Evolutionary conservation across 345 rosid species (phyloP), one percentile per base, ranked within the genome.

Genomic region (Turnera subulata): DNA sequence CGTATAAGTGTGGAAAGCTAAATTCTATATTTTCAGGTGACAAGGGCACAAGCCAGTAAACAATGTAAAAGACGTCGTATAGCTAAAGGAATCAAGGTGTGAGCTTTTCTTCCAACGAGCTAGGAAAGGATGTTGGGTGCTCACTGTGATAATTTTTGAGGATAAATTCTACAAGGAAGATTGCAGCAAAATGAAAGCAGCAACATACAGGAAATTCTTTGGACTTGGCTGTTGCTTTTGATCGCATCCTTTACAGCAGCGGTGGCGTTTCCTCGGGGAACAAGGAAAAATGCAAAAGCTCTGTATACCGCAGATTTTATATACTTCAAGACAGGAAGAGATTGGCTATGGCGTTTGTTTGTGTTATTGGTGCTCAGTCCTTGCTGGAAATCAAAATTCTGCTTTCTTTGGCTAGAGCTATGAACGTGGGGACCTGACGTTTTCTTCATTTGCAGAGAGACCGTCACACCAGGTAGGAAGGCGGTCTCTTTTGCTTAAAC

Each of bases 171-270:
- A 2, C 18, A 15, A 22, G 8, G 33, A 11, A 50, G 29, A 45
- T 42, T 6, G 32, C n/a, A 59, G 53, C 46, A 16, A 59, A 58
- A 53, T 49, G 46, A 43, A 52, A 33, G 21, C 1, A 26, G 18
- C 17, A 58, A 76, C 89, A 84, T 78, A 89, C 98, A 83, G 55
- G 89, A 72, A 49, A 67, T 44, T 25, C 60, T 66, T 61, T 64
- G 46, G 65, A 63, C 71, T 35, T n/a, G 65, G 17, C 53, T 58
- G 60, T 56, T 45, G 32, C 12, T 69, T 10, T 42, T 53, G 58
- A 35, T 56, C 14, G 35, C 46, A 18, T 45, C 66, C 26, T 37
- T 18, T 4, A 14, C 18, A 33, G 40, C 61, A 18, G 46, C 59
- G 18, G 56, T 37, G 22, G 55, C 15, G 58, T 70, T 77, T 20